A percentile compares a stretch with the other conserved stretches of the same genome.
phyloP scores from a whole-genome alignment of 2,329 filamentous ascomycete species.

The Monilinia fructicola region DNA sequence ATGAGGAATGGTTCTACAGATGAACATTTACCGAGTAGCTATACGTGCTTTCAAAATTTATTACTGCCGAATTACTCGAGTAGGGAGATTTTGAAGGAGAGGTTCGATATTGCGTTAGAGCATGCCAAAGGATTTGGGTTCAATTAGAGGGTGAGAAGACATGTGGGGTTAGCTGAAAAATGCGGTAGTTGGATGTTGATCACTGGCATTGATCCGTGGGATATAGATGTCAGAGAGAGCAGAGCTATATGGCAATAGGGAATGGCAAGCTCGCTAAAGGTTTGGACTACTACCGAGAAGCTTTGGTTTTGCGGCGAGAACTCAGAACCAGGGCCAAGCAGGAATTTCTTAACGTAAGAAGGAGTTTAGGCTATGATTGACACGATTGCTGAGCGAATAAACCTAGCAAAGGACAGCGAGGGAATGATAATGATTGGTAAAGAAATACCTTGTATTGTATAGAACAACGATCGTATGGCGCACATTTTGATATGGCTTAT shows the following conservation, averaged over 20 bases:
- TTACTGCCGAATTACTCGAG: slow-evolving; percentile 79
- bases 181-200: neutral
- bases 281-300: slow-evolving; percentile 67
- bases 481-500: neutral
- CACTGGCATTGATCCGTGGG: neutral
- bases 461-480: neutral
- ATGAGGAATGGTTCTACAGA: slow-evolving; percentile 71
- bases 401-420: neutral
- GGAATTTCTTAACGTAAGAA: slow-evolving; percentile 70
- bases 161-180: neutral
- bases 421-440: slow-evolving; percentile 2
- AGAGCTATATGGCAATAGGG: slow-evolving; percentile 38
- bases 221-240: slow-evolving; percentile 37
- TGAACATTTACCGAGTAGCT: slow-evolving; percentile 73
- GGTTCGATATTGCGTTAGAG: slow-evolving; percentile 80
- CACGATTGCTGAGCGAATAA: neutral
- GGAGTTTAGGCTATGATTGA: slow-evolving; percentile 59
- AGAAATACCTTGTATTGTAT: slow-evolving; percentile 9
- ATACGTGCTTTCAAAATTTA: slow-evolving; percentile 90
- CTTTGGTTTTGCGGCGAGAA: slow-evolving; percentile 72
- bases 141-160: slow-evolving; percentile 49
- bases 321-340: slow-evolving; percentile 75
- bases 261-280: slow-evolving; percentile 61
- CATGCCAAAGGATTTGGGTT: slow-evolving; percentile 89
- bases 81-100: slow-evolving; percentile 67